These are phyloP conservation scores for Isoetes taiwanensis DNA, from an alignment of 75 land plant species.

Conservation along the genomic window DNA sequence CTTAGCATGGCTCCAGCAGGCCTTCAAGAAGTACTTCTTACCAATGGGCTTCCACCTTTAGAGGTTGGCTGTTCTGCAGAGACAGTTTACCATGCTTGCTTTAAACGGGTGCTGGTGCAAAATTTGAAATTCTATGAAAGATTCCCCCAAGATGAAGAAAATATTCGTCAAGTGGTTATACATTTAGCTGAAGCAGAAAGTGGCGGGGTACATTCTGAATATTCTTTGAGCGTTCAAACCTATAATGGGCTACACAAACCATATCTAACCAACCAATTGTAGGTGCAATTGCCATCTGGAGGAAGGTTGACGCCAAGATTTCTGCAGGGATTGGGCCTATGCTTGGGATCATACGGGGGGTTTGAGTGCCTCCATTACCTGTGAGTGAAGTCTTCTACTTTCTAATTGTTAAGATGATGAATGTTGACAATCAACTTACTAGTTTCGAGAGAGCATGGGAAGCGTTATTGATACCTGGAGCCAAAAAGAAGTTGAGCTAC, in stretches of 20 bases:
- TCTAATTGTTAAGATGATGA: no score
- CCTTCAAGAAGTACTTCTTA: conserved; percentile 57
- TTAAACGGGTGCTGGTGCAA: conserved; percentile 53
- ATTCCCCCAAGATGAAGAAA: conserved; percentile 62
- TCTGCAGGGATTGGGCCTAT: conserved; percentile 69
- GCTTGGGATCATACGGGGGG: conserved; percentile 68
- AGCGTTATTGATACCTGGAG: conserved; percentile 57
- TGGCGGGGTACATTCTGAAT: conserved; percentile 84
- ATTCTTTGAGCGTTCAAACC: conserved; percentile 5
- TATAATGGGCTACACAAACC: no score
- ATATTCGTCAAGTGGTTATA: conserved; percentile 53
- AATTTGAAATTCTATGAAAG: conserved; percentile 85
- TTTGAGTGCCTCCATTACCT: conserved; percentile 87
- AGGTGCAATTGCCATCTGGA: conserved; percentile 90
- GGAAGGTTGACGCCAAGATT: conserved; percentile 75
- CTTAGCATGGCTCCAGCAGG: conserved; percentile 88
- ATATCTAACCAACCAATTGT: no score
- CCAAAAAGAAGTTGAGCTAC: conserved; percentile 50
- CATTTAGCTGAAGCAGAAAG: conserved; percentile 49
- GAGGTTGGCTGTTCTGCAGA: conserved; percentile 69
- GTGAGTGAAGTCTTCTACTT: conserved; percentile 34
- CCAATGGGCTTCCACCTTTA: conserved; percentile 91
- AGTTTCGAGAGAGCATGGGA: conserved; percentile 83
- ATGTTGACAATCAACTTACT: neutral
- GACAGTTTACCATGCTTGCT: conserved; percentile 66